A percentile compares a stretch with the other conserved stretches of the same genome.
Evolutionary conservation across 1,284 basidiomycete species (phyloP).

Genomic region (Vanrija sp.): DNA sequence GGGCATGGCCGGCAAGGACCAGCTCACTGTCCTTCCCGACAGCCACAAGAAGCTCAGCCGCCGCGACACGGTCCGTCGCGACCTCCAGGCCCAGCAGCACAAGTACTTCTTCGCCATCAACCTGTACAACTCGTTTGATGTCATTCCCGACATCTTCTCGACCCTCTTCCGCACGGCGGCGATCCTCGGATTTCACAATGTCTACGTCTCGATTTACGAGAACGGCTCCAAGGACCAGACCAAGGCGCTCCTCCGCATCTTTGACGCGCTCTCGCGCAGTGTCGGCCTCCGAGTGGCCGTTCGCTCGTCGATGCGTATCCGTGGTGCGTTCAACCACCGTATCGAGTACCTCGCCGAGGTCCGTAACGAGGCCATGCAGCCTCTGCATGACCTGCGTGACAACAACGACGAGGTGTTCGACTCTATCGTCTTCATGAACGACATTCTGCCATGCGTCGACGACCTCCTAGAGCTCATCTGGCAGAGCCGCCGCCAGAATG

Average conservation of each 20-base stretch:
- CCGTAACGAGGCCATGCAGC: slow-evolving; percentile 88
- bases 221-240: slow-evolving; percentile 96
- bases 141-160: slow-evolving; percentile 91
- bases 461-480: slow-evolving; percentile 93
- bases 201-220: slow-evolving; percentile 95
- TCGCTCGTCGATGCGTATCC: slow-evolving; percentile 79
- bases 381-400: slow-evolving; percentile 85
- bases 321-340: slow-evolving; percentile 94
- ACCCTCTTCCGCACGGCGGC: slow-evolving; percentile 88
- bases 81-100: slow-evolving; percentile 59
- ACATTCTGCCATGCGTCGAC: slow-evolving; percentile 90
- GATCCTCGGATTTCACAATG: slow-evolving; percentile 89
- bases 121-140: slow-evolving; percentile 94
- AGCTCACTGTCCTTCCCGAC: slow-evolving; percentile 18
- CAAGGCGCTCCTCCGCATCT: slow-evolving; percentile 85
- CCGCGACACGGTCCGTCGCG: slow-evolving; percentile 50
- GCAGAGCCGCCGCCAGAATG: slow-evolving; percentile 85
- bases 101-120: slow-evolving; percentile 99
- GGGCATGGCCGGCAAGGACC: slow-evolving; percentile 32
- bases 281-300: slow-evolving; percentile 89
- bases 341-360: slow-evolving; percentile 98
- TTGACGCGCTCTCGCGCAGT: slow-evolving; percentile 79
- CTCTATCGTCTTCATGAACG: slow-evolving; percentile 96
- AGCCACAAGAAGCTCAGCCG: slow-evolving; percentile 46
- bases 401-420: slow-evolving; percentile 87